Evolutionary conservation across 257 asterid species (phyloP).

Genomic region (Solanum boliviense): DNA sequence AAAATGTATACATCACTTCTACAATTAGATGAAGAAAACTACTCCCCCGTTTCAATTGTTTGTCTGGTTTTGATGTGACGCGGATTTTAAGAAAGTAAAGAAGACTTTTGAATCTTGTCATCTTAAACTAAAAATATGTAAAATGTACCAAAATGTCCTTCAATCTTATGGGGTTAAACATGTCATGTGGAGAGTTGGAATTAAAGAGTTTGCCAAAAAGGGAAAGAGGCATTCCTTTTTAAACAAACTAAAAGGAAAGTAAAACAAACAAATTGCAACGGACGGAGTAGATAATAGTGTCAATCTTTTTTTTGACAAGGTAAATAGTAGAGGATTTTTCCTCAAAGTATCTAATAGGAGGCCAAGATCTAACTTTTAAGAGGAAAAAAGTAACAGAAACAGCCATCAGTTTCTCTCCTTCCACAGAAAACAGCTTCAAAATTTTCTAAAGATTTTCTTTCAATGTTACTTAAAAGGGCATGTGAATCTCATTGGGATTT

Average conservation of each 20-base stretch:
- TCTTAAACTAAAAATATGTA: not conserved
- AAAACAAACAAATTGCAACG: not conserved
- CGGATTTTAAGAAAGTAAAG: not conserved
- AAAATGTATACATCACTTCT: not conserved
- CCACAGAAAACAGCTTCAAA: not conserved
- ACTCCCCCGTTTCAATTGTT: not conserved
- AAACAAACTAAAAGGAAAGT: not conserved
- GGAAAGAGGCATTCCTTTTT: not conserved
- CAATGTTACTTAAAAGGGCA: not conserved
- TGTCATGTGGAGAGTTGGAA: not conserved
- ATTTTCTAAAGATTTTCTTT: not conserved
- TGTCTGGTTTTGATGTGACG: not conserved
- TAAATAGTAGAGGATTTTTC: not conserved
- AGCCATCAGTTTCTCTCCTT: not conserved
- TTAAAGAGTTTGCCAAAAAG: not conserved
- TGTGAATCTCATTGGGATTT: not conserved
- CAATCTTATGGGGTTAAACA: not conserved
- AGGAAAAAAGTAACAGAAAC: not conserved
- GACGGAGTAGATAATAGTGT: not conserved
- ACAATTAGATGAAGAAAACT: not conserved
- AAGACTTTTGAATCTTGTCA: not conserved
- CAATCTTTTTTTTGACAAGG: not conserved
- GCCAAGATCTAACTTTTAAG: not conserved
- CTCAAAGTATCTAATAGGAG: not conserved
- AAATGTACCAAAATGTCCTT: not conserved